Evolutionary conservation across 2,329 filamentous ascomycete species (phyloP), one percentile per base, ranked within the genome.

Genomic region (Polytolypa hystricis): DNA sequence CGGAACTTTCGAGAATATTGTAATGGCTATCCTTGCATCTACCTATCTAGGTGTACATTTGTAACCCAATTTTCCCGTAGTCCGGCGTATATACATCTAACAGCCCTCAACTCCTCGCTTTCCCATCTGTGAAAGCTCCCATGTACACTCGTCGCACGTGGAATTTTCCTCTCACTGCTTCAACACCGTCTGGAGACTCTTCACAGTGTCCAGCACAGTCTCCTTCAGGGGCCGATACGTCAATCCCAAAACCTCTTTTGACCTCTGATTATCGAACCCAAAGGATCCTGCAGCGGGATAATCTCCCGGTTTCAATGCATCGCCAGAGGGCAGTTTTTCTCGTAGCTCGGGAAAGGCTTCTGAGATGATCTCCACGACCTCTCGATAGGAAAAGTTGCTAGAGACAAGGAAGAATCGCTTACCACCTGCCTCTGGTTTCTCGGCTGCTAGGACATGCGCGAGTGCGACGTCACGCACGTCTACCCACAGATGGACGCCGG

Each of bases 401-500:
- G 55, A 58, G 2, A 55, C 55, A 26, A 63, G 46, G 39, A 69
- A 66, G 46, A 67, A 68, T 25, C 66, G 51, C 45, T 69, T 56
- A 5, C 57, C 59, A 6, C 59, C 62, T 18, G 66, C 66, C 35
- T 65, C 62, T 7, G 60, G 42, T 4, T 64, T 53, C 40, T 69
- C 65, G 16, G 66, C 62, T 11, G 66, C 64, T 42, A 56, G 54
- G 15, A 67, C 59, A 44, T 69, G 66, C 11, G 66, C 66, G 7
- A 68, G 53, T 8, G 66, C 66, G 29, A 68, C 53, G 39, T 69
- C 66, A 5, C 63, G 61, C 11, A 69, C 66, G 57, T 66, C 52
- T 2, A 79, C 71, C 62, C 73, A 81, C 1, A 77, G 61, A 49
- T 64, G 77, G 1, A 69, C 69, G 0, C 68, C 70, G 0, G 74